These are phyloP conservation scores for Monosporascus sp. DNA, from an alignment of 2,329 filamentous ascomycete genomes.

Conservation along the genomic window DNA sequence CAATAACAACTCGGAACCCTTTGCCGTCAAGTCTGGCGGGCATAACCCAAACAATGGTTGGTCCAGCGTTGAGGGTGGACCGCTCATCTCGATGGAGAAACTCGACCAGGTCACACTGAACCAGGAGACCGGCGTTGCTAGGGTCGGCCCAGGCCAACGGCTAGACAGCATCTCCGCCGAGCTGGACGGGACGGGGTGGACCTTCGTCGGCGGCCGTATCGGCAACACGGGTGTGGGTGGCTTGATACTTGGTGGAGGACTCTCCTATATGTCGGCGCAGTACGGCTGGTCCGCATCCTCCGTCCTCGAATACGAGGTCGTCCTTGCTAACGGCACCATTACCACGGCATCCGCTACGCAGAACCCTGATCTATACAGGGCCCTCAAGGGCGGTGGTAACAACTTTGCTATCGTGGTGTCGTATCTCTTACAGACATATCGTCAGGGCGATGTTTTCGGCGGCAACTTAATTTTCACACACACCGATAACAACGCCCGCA, in stretches of 20 bases:
- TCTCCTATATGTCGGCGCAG: slow-evolving; percentile 45
- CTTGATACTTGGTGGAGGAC: slow-evolving; percentile 48
- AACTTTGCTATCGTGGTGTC: slow-evolving; percentile 48
- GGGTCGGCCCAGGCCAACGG: slow-evolving; percentile 40
- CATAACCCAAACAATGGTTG: slow-evolving; percentile 50
- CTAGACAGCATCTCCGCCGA: slow-evolving; percentile 34
- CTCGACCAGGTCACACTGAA: slow-evolving; percentile 36
- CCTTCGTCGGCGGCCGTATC: slow-evolving; percentile 38
- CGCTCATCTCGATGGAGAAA: slow-evolving; percentile 42
- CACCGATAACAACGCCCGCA: slow-evolving; percentile 21
- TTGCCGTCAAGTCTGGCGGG: slow-evolving; percentile 53
- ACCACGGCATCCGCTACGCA: slow-evolving; percentile 35
- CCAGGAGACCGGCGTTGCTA: slow-evolving; percentile 30
- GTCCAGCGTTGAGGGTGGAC: slow-evolving; percentile 42
- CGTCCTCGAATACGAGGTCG: slow-evolving; percentile 45
- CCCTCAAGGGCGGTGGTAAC: slow-evolving; percentile 50
- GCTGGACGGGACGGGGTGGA: slow-evolving; percentile 37
- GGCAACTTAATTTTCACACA: slow-evolving; percentile 35
- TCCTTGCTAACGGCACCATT: slow-evolving; percentile 44
- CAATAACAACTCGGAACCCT: slow-evolving; percentile 38
- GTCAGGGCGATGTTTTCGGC: slow-evolving; percentile 35
- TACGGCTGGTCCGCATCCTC: slow-evolving; percentile 46
- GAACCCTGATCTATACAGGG: slow-evolving; percentile 45
- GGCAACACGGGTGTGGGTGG: slow-evolving; percentile 41
- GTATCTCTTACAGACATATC: slow-evolving; percentile 38